phyloP scores from a whole-genome alignment of 2,329 filamentous ascomycete genomes.

The Fusarium drepaniforme region DNA sequence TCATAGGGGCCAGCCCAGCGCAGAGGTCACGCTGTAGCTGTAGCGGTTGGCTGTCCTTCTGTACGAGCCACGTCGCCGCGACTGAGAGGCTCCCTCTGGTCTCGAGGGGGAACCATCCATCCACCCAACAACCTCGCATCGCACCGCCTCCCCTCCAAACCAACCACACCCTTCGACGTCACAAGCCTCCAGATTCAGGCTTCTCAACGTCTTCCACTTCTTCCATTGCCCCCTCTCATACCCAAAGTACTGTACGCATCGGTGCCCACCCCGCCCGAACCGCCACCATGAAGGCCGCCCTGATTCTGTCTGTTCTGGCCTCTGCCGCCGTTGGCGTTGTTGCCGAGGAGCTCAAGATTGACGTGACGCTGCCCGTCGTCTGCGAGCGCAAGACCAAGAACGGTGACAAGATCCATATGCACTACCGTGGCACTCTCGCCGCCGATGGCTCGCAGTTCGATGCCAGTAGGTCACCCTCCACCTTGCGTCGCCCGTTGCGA shows the following conservation, averaged over 20 bases:
- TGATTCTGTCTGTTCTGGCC: conserved; percentile 64
- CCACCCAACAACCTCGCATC: conserved; percentile 33
- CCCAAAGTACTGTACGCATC: conserved; percentile 7
- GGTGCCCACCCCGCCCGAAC: conserved; percentile 26
- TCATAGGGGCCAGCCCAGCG: conserved; percentile 6
- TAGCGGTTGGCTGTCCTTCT: conserved; percentile 13
- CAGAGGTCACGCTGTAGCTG: conserved; percentile 10
- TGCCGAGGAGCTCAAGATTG: conserved; percentile 77
- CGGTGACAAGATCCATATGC: conserved; percentile 86
- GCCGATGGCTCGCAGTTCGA: conserved; percentile 85
- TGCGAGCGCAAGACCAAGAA: conserved; percentile 82
- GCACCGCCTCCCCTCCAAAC: conserved; percentile 27
- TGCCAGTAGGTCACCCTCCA: conserved; percentile 64
- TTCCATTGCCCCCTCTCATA: conserved; percentile 9
- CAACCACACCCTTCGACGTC: conserved; percentile 40
- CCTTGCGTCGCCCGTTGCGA: conserved; percentile 15
- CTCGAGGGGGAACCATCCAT: conserved; percentile 14
- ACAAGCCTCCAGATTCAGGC: conserved; percentile 30
- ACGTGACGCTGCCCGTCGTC: conserved; percentile 78
- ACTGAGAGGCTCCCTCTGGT: conserved; percentile 11
- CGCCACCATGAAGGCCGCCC: conserved; percentile 61
- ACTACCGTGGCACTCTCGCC: conserved; percentile 88
- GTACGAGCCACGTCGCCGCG: conserved; percentile 42
- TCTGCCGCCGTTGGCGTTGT: conserved; percentile 64
- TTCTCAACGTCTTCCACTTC: conserved; percentile 24